These are phyloP conservation scores for Helenozyma rhizophorensis DNA, from an alignment of 805 yeast species.

Conservation along the genomic window DNA sequence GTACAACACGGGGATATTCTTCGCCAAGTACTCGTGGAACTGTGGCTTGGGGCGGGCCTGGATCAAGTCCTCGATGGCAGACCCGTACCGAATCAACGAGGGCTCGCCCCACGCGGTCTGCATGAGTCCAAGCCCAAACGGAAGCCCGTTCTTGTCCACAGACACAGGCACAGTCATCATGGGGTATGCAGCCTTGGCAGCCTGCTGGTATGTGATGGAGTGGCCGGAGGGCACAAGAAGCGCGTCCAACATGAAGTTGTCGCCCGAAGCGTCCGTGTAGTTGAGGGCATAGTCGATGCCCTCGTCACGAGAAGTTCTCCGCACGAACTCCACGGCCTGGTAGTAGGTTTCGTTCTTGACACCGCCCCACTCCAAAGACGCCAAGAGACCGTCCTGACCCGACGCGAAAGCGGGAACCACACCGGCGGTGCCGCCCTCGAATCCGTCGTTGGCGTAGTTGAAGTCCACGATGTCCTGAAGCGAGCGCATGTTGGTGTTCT, in stretches of 20 bases:
- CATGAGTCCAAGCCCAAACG: constrained; percentile 23
- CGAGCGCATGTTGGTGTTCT: constrained; percentile 19
- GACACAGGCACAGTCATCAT: constrained; percentile 23
- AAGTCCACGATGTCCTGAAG: constrained; percentile 23
- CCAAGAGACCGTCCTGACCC: constrained; percentile 24
- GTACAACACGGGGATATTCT: no score
- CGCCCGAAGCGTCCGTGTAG: constrained; percentile 19
- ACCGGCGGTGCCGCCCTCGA: constrained; percentile 20
- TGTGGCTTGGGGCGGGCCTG: no score
- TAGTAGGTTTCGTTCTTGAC: constrained; percentile 23
- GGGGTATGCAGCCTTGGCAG: constrained; percentile 27
- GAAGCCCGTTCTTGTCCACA: constrained; percentile 17
- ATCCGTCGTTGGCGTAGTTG: constrained; percentile 18
- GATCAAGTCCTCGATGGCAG: no score
- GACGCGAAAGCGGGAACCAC: constrained; percentile 22
- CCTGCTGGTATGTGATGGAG: constrained; percentile 22
- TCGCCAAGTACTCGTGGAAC: no score
- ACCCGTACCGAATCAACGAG: no score
- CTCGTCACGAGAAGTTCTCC: constrained; percentile 23
- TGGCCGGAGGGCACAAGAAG: constrained; percentile 10
- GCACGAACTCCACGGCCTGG: constrained; percentile 23
- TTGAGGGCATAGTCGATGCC: constrained; percentile 26
- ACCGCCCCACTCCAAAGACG: constrained; percentile 22
- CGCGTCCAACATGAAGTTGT: constrained; percentile 18
- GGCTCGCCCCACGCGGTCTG: no score